phyloP scores from a whole-genome alignment of 2,329 filamentous ascomycete species.

The Bisporella sp. region DNA sequence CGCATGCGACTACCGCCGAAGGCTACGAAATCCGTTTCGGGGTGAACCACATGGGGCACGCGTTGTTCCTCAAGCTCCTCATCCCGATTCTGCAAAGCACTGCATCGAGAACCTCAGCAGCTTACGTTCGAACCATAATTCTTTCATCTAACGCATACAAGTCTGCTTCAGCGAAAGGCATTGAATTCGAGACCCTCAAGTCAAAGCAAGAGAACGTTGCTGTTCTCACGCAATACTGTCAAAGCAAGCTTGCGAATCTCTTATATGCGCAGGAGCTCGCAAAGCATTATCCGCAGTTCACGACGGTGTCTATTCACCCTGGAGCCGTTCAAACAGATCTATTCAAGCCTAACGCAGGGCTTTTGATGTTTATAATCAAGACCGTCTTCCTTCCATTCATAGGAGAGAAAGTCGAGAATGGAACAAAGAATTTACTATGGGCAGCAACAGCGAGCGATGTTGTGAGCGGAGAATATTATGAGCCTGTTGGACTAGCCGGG shows the following conservation, averaged over 20 bases:
- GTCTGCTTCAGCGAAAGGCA: conserved; percentile 2
- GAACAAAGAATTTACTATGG: conserved; percentile 37
- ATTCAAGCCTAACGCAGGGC: background rate
- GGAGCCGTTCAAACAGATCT: conserved; percentile 18
- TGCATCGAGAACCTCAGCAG: background rate
- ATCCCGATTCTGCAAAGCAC: conserved; percentile 26
- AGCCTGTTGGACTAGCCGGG: conserved; percentile 27
- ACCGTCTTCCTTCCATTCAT: background rate
- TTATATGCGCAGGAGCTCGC: conserved; percentile 35
- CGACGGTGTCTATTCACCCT: conserved; percentile 32
- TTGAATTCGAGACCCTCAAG: conserved; percentile 20
- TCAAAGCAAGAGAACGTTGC: background rate
- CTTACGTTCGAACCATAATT: conserved; percentile 8
- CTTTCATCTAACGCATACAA: conserved; percentile 4
- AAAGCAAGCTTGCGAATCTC: conserved; percentile 41
- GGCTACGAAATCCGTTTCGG: conserved; percentile 42
- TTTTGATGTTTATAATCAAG: background rate
- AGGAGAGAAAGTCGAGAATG: conserved; percentile 9
- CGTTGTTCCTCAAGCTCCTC: conserved; percentile 33
- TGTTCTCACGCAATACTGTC: conserved; percentile 29
- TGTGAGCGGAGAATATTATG: conserved; percentile 30
- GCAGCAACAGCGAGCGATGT: conserved; percentile 19
- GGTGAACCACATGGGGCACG: conserved; percentile 42
- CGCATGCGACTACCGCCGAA: conserved; percentile 31
- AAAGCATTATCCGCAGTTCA: conserved; percentile 30